Conservation (phyloP, 2,329 filamentous ascomycete genomes). For the Alternaria triticimaculans region DNA sequence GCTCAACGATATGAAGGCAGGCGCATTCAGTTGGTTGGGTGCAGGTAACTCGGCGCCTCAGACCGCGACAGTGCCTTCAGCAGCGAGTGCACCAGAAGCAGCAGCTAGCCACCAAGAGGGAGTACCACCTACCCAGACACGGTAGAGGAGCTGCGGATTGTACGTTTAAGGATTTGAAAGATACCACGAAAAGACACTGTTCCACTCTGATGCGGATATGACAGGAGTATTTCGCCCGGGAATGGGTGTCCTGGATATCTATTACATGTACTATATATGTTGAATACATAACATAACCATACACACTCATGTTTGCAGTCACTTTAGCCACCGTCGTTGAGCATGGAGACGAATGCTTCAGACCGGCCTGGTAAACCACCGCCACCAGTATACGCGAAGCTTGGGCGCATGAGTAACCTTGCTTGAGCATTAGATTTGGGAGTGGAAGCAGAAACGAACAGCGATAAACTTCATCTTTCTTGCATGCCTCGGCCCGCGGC, state of each 20-base stretch:
- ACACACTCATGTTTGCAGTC: background rate
- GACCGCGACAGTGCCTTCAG: conserved; percentile 20
- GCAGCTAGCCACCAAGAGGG: conserved; percentile 21
- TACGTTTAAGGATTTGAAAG: conserved; percentile 1
- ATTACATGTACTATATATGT: conserved; percentile 2
- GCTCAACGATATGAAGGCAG: conserved; percentile 85
- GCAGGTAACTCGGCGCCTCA: conserved; percentile 25
- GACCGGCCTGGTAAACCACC: no score
- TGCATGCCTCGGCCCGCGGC: conserved; percentile 15
- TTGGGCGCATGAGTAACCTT: no score
- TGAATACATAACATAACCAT: background rate
- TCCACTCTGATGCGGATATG: conserved; percentile 9
- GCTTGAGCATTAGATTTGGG: no score
- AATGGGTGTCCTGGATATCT: background rate
- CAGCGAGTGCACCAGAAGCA: conserved; percentile 24
- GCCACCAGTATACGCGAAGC: no score
- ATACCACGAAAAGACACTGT: conserved; percentile 8
- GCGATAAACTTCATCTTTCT: background rate
- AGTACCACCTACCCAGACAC: conserved; percentile 17
- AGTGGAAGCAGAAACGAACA: background rate
- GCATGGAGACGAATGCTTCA: no score
- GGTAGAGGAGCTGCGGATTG: conserved; percentile 13
- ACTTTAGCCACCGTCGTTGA: no score
- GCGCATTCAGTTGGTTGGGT: conserved; percentile 42
- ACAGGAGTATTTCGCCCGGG: background rate